Conservation (phyloP, 306 rosid genomes). For the Trifolium fragiferum region DNA sequence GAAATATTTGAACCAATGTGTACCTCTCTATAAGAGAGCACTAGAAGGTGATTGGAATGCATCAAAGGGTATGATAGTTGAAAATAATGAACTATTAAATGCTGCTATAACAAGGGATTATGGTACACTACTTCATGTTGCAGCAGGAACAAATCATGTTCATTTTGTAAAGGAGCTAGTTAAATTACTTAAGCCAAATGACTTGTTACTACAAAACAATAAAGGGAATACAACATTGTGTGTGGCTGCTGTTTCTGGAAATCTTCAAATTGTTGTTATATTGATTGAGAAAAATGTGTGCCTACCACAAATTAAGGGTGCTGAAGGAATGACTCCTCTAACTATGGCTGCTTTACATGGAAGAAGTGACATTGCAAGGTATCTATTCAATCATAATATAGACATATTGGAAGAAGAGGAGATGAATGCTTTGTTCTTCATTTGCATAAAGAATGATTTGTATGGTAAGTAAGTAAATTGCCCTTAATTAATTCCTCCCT, state of each 20-base stretch:
- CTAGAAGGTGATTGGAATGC: conserved; percentile 47
- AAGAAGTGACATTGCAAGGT: conserved; percentile 39
- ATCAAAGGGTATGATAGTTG: conserved; percentile 34
- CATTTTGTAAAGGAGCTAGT: conserved; percentile 46
- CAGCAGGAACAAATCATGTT: conserved; percentile 41
- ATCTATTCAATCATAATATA: background rate
- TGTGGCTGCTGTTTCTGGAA: conserved; percentile 45
- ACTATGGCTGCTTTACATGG: conserved; percentile 45
- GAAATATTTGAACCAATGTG: conserved; percentile 30
- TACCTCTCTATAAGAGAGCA: conserved; percentile 49
- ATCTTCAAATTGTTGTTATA: conserved; percentile 22
- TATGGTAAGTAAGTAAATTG: conserved; percentile 45
- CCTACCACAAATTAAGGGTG: conserved; percentile 37
- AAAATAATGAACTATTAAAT: background rate
- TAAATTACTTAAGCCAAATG: background rate
- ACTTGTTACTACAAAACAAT: conserved; percentile 36
- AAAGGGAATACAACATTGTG: conserved; percentile 45
- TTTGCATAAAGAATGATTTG: conserved; percentile 31
- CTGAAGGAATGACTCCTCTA: conserved; percentile 39
- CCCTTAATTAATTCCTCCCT: background rate
- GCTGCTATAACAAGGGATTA: conserved; percentile 42
- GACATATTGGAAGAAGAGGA: conserved; percentile 13
- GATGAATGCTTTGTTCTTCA: conserved; percentile 27
- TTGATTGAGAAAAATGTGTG: background rate
- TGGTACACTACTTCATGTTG: conserved; percentile 47